Evolutionary conservation across 2,329 filamentous ascomycete species (phyloP).

Genomic region (Colletotrichum incanum): DNA sequence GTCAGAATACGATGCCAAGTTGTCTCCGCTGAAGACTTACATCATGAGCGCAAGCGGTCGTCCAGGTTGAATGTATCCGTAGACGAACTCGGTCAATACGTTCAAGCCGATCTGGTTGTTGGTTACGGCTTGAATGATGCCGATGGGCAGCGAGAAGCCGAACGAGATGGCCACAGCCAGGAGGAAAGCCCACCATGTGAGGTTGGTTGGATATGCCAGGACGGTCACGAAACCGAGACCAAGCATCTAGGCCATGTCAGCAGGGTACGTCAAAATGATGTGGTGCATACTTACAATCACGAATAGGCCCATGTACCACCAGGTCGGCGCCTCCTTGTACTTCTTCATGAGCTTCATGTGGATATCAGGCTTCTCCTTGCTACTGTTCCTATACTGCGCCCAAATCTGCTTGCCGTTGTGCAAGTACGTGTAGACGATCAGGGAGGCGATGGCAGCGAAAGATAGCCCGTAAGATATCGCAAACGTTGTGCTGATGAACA

Average conservation of each 20-base stretch:
- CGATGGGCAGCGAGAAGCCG: constrained; percentile 76
- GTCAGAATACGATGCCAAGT: constrained; percentile 43
- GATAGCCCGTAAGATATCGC: constrained; percentile 79
- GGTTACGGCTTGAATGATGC: constrained; percentile 79
- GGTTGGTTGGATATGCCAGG: constrained; percentile 75
- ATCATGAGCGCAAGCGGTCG: constrained; percentile 82
- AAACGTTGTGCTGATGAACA: constrained; percentile 82
- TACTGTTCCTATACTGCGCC: constrained; percentile 73
- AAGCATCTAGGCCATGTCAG: constrained; percentile 62
- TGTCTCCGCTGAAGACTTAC: constrained; percentile 54
- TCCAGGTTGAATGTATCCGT: constrained; percentile 83
- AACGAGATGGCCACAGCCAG: constrained; percentile 76
- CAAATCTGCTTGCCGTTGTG: constrained; percentile 79
- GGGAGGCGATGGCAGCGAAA: constrained; percentile 79
- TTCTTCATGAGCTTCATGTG: constrained; percentile 77
- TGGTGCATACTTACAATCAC: constrained; percentile 59
- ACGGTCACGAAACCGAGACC: constrained; percentile 68
- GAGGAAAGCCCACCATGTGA: constrained; percentile 82
- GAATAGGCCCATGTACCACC: constrained; percentile 76
- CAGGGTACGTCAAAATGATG: neutral
- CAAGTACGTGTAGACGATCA: constrained; percentile 78
- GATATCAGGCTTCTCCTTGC: constrained; percentile 73
- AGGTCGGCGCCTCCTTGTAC: constrained; percentile 74
- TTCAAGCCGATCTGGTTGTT: constrained; percentile 82
- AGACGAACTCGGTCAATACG: constrained; percentile 81